Evolutionary conservation across 768 basidiomycete genomes (phyloP).

Genomic region (Gautieria morchelliformis): DNA sequence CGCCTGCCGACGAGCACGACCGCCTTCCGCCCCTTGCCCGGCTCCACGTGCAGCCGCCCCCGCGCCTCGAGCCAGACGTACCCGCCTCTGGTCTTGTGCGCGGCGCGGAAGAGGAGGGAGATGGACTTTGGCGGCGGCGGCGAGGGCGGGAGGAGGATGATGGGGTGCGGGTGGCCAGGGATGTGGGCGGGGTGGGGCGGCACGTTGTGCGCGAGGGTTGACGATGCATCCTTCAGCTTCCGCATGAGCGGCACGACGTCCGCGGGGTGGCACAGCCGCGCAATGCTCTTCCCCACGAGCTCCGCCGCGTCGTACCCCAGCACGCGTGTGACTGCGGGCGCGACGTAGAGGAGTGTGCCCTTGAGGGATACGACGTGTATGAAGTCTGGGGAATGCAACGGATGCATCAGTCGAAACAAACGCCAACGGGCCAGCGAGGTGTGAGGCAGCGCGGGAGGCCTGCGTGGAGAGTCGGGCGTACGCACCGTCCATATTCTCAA

Average conservation of each 20-base stretch:
- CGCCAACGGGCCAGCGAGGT: too few relatives aligned
- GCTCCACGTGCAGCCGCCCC: constrained; percentile 85
- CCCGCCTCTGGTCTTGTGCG: constrained; percentile 42
- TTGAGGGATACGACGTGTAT: constrained; percentile 88
- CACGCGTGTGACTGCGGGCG: constrained; percentile 65
- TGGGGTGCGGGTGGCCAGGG: constrained; percentile 22
- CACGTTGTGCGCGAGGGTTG: background rate
- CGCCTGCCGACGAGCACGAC: constrained; percentile 84
- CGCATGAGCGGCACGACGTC: constrained; percentile 88
- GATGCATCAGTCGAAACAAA: background rate
- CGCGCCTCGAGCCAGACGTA: constrained; percentile 89
- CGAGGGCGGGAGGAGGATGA: constrained; percentile 1
- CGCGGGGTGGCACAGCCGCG: constrained; percentile 79
- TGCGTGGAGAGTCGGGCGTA: background rate
- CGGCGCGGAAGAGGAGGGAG: constrained; percentile 78
- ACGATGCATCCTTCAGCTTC: constrained; percentile 64
- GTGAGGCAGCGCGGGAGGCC: too few relatives aligned
- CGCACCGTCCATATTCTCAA: constrained; percentile 32
- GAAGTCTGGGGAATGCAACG: constrained; percentile 51
- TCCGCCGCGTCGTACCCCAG: constrained; percentile 84
- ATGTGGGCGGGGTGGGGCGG: background rate
- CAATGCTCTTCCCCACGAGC: constrained; percentile 66
- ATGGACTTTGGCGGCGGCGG: constrained; percentile 42
- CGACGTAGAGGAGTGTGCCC: constrained; percentile 86
- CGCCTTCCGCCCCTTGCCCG: constrained; percentile 89